These are phyloP conservation scores for Zopfochytrium polystomum DNA, from an alignment of 371 early-diverging fungal genomes.

Conservation along the genomic window DNA sequence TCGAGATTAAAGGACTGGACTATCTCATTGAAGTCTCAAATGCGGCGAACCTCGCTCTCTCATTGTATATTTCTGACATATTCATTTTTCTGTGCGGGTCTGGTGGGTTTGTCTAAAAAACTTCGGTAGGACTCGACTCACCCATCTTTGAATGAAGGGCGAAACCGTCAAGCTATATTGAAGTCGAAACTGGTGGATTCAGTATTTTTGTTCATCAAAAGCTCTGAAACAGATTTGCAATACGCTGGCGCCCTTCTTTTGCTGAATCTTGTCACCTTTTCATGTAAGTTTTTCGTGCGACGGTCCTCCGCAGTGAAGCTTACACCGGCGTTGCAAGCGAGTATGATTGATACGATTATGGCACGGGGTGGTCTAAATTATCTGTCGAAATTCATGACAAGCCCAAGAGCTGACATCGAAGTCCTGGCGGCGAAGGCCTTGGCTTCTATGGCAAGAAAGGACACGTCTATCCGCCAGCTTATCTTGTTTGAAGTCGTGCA, in stretches of 20 bases:
- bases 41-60: conserved; percentile 27
- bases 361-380: conserved; percentile 7
- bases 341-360: not conserved
- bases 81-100: conserved; percentile 40
- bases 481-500: conserved; percentile 8
- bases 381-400: conserved; percentile 22
- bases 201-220: conserved; percentile 31
- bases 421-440: conserved; percentile 40
- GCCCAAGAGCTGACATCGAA: conserved; percentile 24
- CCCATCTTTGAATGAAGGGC: not conserved
- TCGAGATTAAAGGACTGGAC: conserved; percentile 34
- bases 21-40: conserved; percentile 19
- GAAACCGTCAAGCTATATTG: conserved; percentile 19
- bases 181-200: conserved; percentile 26
- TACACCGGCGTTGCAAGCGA: too few relatives aligned
- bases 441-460: conserved; percentile 32
- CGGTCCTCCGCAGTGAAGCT: too few relatives aligned
- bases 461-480: conserved; percentile 9
- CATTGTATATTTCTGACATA: conserved; percentile 49
- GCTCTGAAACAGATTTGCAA: conserved; percentile 41
- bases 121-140: not conserved
- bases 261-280: conserved; percentile 42
- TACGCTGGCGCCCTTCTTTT: conserved; percentile 46
- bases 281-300: conserved; percentile 31
- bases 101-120: conserved; percentile 14